A percentile compares a stretch with the other conserved stretches of the same genome.
Conservation (phyloP, 768 basidiomycete species). For the Psilocybe cubensis region DNA sequence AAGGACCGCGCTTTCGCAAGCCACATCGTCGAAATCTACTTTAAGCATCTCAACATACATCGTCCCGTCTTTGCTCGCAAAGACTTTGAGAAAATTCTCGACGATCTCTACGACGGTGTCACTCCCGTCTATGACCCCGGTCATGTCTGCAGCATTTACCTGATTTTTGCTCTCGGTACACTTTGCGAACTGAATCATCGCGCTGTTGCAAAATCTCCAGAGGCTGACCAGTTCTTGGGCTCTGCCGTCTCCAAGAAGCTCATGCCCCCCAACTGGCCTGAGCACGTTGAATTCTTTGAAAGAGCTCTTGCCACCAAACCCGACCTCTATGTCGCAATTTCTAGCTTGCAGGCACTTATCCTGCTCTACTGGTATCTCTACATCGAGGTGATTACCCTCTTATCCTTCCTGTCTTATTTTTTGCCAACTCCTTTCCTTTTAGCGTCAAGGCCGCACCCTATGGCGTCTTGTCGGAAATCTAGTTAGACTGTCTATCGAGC, state of each 20-base stretch:
- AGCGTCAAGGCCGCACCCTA: conserved; percentile 89
- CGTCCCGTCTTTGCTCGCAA: conserved; percentile 74
- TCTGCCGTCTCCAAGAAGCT: conserved; percentile 57
- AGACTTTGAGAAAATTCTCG: conserved; percentile 68
- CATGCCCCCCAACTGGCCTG: conserved; percentile 74
- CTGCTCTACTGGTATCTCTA: conserved; percentile 90
- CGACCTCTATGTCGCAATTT: conserved; percentile 80
- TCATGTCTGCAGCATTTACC: conserved; percentile 76
- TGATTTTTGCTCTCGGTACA: conserved; percentile 80
- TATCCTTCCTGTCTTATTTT: neutral
- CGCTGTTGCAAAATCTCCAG: conserved; percentile 55
- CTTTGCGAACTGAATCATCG: conserved; percentile 82
- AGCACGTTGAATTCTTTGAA: conserved; percentile 85
- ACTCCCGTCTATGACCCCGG: conserved; percentile 67
- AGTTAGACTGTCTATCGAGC: conserved; percentile 80
- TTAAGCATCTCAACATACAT: conserved; percentile 76
- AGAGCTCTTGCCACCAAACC: conserved; percentile 79
- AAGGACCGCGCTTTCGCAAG: conserved; percentile 72
- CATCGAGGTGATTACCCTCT: conserved; percentile 62
- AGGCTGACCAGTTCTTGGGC: conserved; percentile 36
- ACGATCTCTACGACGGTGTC: conserved; percentile 65
- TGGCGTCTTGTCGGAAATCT: conserved; percentile 90
- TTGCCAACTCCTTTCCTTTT: conserved; percentile 11
- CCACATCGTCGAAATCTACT: conserved; percentile 71
- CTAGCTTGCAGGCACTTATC: conserved; percentile 83